phyloP scores from a whole-genome alignment of 352 stramenopile species.

The Globisporangium cederbergense region DNA sequence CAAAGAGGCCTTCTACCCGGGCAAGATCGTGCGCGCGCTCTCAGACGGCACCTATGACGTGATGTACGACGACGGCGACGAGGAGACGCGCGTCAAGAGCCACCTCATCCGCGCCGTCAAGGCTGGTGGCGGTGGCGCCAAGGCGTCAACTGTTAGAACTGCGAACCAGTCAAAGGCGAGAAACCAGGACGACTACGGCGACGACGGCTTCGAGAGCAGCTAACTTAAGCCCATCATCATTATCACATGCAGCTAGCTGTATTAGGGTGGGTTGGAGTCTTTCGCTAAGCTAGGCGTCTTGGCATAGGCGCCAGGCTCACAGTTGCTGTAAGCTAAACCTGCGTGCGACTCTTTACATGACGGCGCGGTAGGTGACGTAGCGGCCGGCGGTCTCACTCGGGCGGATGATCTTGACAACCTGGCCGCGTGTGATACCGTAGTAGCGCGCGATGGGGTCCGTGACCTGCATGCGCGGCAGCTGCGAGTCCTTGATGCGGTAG shows the following conservation, averaged over 20 bases:
- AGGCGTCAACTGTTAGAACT: background rate
- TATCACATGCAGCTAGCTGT: constrained; percentile 12
- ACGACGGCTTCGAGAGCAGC: constrained; percentile 62
- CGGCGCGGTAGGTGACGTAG: constrained; percentile 99
- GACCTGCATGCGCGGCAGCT: constrained; percentile 98
- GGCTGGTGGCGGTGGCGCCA: background rate
- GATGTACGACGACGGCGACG: constrained; percentile 70
- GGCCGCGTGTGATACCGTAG: constrained; percentile 93
- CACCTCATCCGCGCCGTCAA: constrained; percentile 34
- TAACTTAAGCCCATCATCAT: constrained; percentile 8
- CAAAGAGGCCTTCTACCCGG: constrained; percentile 40
- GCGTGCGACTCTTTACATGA: constrained; percentile 73
- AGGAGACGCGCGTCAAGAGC: constrained; percentile 47
- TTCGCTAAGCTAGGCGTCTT: background rate
- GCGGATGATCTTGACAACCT: constrained; percentile 99
- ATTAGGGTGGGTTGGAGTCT: background rate
- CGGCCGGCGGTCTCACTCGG: constrained; percentile 98
- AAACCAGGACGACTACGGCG: constrained; percentile 38
- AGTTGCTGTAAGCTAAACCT: too few relatives aligned
- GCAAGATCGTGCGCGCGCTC: constrained; percentile 46
- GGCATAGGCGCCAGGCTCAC: too few relatives aligned
- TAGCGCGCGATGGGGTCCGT: constrained; percentile 99
- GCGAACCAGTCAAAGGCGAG: constrained; percentile 2
- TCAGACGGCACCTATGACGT: constrained; percentile 60
- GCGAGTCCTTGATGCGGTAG: constrained; percentile 98